phyloP scores from a whole-genome alignment of 306 rosid genomes.

The Citrullus colocynthis region DNA sequence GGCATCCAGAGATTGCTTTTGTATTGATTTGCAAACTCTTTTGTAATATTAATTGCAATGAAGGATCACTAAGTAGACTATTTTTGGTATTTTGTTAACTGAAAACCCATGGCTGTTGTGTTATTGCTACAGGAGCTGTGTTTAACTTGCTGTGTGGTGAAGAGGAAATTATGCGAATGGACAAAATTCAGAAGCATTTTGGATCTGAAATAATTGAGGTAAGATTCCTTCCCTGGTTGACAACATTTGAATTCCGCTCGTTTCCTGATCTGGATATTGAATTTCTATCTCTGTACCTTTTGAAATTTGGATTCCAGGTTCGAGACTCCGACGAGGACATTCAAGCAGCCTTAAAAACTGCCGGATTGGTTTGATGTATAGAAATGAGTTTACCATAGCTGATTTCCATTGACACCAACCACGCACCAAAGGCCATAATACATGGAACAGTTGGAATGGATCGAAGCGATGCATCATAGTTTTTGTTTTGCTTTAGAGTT shows the following conservation, averaged over 20 bases:
- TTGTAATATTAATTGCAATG: not conserved
- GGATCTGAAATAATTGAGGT: slow-evolving; percentile 34
- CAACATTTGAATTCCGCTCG: not conserved
- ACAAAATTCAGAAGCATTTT: slow-evolving; percentile 38
- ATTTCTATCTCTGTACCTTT: not conserved
- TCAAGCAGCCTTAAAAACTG: slow-evolving; percentile 42
- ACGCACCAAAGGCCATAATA: not conserved
- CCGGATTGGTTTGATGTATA: slow-evolving; percentile 34
- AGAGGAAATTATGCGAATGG: slow-evolving; percentile 23
- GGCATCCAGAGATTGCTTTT: not conserved
- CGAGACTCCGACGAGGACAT: slow-evolving; percentile 29
- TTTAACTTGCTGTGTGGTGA: slow-evolving; percentile 40
- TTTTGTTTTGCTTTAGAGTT: not conserved
- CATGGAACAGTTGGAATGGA: not conserved
- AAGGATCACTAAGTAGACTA: not conserved
- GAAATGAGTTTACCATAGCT: not conserved
- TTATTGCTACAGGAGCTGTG: slow-evolving; percentile 31
- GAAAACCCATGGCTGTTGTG: not conserved
- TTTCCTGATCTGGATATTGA: not conserved
- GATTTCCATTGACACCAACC: not conserved
- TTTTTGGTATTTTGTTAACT: not conserved
- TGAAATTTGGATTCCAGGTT: slow-evolving; percentile 10
- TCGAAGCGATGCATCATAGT: not conserved
- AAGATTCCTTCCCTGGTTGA: not conserved
- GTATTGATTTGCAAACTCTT: not conserved